Evolutionary conservation across 306 rosid species (phyloP), one percentile per base, ranked within the genome.

Genomic region (Cucumis melo): DNA sequence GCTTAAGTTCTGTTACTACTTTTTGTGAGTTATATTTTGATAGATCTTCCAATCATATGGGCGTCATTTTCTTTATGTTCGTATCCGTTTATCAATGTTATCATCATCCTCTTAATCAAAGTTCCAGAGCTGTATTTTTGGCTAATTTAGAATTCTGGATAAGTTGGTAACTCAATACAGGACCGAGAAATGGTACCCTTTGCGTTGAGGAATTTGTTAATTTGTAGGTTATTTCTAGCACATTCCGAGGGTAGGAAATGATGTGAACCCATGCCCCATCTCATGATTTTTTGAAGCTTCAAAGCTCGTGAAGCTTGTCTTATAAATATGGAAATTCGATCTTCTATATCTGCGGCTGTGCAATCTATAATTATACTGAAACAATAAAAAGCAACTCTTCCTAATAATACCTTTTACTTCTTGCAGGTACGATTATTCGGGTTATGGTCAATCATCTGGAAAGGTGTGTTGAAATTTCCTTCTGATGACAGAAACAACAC

Each of bases 341-440:
- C 76, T 71, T 4, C 2, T 8, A 14, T 70, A 23, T 46, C 36
- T 14, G 21, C 15, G n/a, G 10, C 54, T 67, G 27, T 5, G 32
- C 32, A 70, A 46, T 68, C 75, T 44, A n/a, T 13, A 6, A 14
- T n/a, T 39, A 39, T n/a, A 11, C 16, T 41, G 73, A 20, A 41
- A 5, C 8, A 44, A 13, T 68, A 23, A 68, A 56, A 44, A 42
- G 56, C 75, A 20, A 68, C n/a, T 24, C 24, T 72, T 72, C 60
- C 60, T 72, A 59, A 72, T 80, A 73, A 27, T 19, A 6, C 24
- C 66, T 36, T 12, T 23, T 73, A 61, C 63, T 74, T 46, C 74
- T 17, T 87, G 88, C 79, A 89, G 93, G 86, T 89, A 89, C 61
- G 93, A 89, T 56, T 89, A 89, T 83, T 89, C 93, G n/a, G 93